Conservation (phyloP, 306 rosid genomes). For the Acacia melanoxylon region DNA sequence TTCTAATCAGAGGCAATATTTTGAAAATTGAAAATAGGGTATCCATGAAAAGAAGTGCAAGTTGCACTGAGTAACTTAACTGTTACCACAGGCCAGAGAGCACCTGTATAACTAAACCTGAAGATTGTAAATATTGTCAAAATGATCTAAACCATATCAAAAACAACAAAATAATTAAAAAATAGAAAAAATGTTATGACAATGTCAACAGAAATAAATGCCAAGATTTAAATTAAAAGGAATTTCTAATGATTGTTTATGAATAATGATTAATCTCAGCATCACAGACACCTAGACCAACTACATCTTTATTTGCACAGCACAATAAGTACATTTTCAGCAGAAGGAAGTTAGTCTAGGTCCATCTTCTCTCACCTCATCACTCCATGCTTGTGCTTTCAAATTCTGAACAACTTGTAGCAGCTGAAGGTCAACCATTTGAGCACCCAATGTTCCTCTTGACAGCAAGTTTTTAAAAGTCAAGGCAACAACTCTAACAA, state of each 20-base stretch:
- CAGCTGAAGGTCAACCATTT: conserved; percentile 94
- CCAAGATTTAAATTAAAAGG: conserved; percentile 19
- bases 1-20: background rate
- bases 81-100: background rate
- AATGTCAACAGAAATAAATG: conserved; percentile 3
- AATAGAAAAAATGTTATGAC: background rate
- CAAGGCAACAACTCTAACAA: conserved; percentile 93
- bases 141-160: background rate
- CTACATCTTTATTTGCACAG: conserved; percentile 24
- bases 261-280: background rate
- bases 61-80: background rate
- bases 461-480: conserved; percentile 84
- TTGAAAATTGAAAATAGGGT: background rate
- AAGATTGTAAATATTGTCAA: background rate
- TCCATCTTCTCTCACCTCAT: conserved; percentile 70
- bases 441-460: conserved; percentile 90
- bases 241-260: background rate
- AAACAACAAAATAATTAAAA: background rate
- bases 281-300: conserved; percentile 1
- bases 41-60: conserved; percentile 10
- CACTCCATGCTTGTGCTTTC: conserved; percentile 99
- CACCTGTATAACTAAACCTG: background rate
- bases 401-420: conserved; percentile 92
- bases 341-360: conserved; percentile 20
- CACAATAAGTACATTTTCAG: conserved; percentile 11